Conservation (phyloP, 352 stramenopile species). For the Phytophthora citricola region DNA sequence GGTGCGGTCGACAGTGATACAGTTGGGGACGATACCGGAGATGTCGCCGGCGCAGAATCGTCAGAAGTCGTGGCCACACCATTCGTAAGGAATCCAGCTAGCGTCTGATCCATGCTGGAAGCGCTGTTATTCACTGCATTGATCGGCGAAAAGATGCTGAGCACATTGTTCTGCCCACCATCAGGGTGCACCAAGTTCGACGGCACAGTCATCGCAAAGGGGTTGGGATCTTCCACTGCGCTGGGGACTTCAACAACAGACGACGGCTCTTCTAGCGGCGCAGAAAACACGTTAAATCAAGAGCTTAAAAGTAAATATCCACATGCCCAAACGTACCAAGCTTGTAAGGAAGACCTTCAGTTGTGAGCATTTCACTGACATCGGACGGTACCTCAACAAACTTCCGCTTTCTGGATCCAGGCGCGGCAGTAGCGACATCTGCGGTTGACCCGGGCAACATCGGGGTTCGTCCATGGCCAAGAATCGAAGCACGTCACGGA, state of each 20-base stretch:
- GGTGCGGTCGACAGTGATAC: constrained; percentile 9
- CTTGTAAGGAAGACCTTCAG: constrained; percentile 27
- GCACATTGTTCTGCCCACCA: constrained; percentile 56
- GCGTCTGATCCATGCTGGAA: constrained; percentile 17
- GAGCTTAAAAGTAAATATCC: constrained; percentile 6
- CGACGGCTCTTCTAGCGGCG: constrained; percentile 31
- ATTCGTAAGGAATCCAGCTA: constrained; percentile 42
- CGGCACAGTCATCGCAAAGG: constrained; percentile 44
- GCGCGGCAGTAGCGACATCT: constrained; percentile 39
- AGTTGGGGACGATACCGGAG: constrained; percentile 7
- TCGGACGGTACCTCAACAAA: constrained; percentile 77
- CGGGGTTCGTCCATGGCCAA: constrained; percentile 87
- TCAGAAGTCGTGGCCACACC: constrained; percentile 8
- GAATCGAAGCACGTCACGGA: constrained; percentile 84
- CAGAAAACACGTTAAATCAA: too few species aligned
- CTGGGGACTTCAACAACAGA: constrained; percentile 62
- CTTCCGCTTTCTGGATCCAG: constrained; percentile 73
- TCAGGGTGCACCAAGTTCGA: constrained; percentile 22
- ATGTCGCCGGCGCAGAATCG: not conserved
- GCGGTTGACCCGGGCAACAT: constrained; percentile 65
- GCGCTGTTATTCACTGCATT: constrained; percentile 33
- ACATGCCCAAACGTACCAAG: constrained; percentile 24
- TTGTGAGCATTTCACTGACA: constrained; percentile 5
- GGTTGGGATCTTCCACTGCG: constrained; percentile 34
- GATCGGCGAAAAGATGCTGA: constrained; percentile 81